Evolutionary conservation across 2,329 filamentous ascomycete species (phyloP).

Genomic region (Onygenales sp.): DNA sequence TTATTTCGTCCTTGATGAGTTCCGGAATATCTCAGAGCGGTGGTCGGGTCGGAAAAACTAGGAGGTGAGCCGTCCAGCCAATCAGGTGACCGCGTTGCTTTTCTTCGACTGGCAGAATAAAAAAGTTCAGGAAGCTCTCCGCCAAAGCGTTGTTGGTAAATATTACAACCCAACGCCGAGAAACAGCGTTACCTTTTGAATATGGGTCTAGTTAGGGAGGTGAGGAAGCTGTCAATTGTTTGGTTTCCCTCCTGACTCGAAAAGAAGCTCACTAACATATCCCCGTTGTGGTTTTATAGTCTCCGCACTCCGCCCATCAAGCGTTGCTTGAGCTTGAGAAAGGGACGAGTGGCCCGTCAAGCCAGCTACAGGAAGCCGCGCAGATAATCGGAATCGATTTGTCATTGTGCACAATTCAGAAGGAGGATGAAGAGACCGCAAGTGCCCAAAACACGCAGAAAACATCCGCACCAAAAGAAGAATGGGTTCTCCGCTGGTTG

Average conservation of each 20-base stretch:
- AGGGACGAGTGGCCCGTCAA: conserved; percentile 28
- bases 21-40: conserved; percentile 1
- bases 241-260: not conserved
- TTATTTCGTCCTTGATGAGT: conserved; percentile 4
- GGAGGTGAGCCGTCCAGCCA: conserved; percentile 7
- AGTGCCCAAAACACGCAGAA: not conserved
- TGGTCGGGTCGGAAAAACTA: conserved; percentile 27
- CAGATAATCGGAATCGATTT: conserved; percentile 34
- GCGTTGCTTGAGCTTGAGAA: conserved; percentile 37
- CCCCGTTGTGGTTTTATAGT: conserved; percentile 16
- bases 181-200: conserved; percentile 12
- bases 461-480: conserved; percentile 40
- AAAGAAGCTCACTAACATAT: conserved; percentile 1
- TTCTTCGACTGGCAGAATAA: conserved; percentile 5
- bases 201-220: conserved; percentile 29
- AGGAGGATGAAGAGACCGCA: not conserved
- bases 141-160: not conserved
- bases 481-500: conserved; percentile 60
- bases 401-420: conserved; percentile 16
- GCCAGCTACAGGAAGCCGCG: conserved; percentile 33
- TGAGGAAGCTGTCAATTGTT: conserved; percentile 15
- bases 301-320: conserved; percentile 32
- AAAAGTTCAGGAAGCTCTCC: not conserved
- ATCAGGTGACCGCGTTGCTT: conserved; percentile 10
- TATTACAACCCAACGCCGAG: not conserved